Evolutionary conservation across 2,329 filamentous ascomycete species (phyloP), one percentile per base, ranked within the genome.

Genomic region (Penicillium rolfsii): DNA sequence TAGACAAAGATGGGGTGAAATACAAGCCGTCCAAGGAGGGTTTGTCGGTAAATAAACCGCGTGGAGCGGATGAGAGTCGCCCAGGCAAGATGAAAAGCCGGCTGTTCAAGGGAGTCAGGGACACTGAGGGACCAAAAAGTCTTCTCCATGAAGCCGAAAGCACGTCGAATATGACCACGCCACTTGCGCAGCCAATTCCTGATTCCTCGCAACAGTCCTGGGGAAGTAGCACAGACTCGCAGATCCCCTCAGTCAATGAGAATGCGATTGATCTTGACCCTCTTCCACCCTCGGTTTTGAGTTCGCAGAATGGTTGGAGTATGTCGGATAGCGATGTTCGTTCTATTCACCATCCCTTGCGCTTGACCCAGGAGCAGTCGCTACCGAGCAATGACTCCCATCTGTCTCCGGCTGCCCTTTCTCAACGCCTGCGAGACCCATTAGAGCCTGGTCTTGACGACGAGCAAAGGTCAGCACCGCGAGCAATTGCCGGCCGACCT

Each of bases 131-230:
- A 24, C 66, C 74, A 64, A 70, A 61, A 71, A 70, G 69, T 61
- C 50, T 68, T 12, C 70, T 72, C 24, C 65, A 72, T 30, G 77
- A 80, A 28, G 60, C 70, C 11, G 83, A 85, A 61, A 84, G 79
- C 68, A 80, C 80, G 16, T 86, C 84, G 1, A 85, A 84, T 64
- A 78, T 85, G 70, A 79, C 83, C 16, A 86, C 84, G 19, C 84
- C 84, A 30, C 77, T 85, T 56, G 84, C 81, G 5, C 76, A 79
- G 58, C 83, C 84, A 38, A 64, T 80, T n/a, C 75, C 75, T 24
- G 77, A 79, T 62, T 75, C 77, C n/a, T 72, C 78, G 16, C 65
- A 73, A 55, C 69, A 69, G 7, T 73, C 67, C 19, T 69, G 67
- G 55, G 70, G 66, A 33, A 72, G 71, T 55, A 72, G 71, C 55